Percentiles rank a stretch among this genome's conserved stretches.
Conservation (phyloP, 2,329 filamentous ascomycete species). For the Colletotrichum gloeosporioides region DNA sequence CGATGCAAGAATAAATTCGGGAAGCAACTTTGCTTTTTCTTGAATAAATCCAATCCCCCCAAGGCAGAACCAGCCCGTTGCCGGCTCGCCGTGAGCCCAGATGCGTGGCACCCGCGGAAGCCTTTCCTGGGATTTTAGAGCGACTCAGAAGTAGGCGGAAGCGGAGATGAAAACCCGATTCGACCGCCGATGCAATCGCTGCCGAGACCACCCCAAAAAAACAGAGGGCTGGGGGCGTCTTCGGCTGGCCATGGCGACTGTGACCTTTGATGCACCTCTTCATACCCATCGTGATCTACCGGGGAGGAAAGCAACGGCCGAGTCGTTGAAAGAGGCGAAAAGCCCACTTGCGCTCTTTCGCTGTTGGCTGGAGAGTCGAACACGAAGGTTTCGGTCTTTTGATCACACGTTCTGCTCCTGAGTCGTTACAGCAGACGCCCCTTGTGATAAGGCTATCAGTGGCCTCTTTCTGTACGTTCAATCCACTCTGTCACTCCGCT, state of each 20-base stretch:
- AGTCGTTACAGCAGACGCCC: neutral
- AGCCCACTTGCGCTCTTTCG: neutral
- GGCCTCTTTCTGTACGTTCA: neutral
- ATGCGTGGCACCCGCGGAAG: neutral
- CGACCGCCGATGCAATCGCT: conserved; percentile 1
- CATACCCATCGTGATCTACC: neutral
- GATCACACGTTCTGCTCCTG: neutral
- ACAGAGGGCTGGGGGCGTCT: neutral
- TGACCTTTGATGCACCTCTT: neutral
- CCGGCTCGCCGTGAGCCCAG: neutral
- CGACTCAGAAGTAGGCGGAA: conserved; percentile 2
- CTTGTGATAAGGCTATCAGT: neutral
- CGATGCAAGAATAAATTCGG: neutral
- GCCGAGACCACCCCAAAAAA: neutral
- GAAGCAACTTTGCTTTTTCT: neutral
- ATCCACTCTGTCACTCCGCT: neutral
- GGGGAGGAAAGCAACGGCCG: neutral
- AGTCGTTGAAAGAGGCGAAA: neutral
- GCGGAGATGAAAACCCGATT: conserved; percentile 12
- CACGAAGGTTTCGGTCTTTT: neutral
- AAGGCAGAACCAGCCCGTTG: neutral
- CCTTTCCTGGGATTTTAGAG: neutral
- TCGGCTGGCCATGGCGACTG: neutral
- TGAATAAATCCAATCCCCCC: neutral
- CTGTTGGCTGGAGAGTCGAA: neutral